Percentiles rank a stretch among this genome's conserved stretches.
Evolutionary conservation across 208 protist species (phyloP).

Genomic region (Leishmania amazonensis): DNA sequence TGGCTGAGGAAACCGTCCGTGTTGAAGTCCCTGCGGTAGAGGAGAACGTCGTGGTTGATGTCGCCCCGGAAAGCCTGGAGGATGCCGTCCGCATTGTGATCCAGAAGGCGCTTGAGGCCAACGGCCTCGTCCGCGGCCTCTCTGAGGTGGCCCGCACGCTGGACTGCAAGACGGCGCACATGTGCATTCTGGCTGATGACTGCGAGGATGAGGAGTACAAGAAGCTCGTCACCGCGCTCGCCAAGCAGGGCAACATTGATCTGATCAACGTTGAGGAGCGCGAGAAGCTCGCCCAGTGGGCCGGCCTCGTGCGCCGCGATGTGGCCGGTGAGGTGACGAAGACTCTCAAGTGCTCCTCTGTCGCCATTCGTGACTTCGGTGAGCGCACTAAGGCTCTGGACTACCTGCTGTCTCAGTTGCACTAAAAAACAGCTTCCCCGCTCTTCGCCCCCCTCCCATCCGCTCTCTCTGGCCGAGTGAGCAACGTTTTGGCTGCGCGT

Average conservation of each 20-base stretch:
- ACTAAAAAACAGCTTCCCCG: conserved; percentile 29
- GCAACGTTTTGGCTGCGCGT: background rate
- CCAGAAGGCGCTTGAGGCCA: conserved; percentile 83
- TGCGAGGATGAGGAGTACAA: conserved; percentile 94
- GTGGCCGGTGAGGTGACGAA: conserved; percentile 70
- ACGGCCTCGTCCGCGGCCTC: conserved; percentile 89
- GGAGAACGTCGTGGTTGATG: conserved; percentile 59
- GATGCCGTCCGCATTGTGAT: conserved; percentile 90
- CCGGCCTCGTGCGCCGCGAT: conserved; percentile 63
- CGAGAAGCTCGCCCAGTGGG: conserved; percentile 86
- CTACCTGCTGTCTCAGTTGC: conserved; percentile 78
- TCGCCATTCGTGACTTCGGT: conserved; percentile 90
- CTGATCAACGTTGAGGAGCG: conserved; percentile 89
- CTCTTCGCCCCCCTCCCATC: background rate
- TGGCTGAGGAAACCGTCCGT: conserved; percentile 85
- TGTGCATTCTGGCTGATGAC: conserved; percentile 91
- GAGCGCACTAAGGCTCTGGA: conserved; percentile 85
- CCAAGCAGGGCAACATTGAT: conserved; percentile 83
- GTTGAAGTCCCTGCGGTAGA: conserved; percentile 68
- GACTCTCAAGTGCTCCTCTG: conserved; percentile 89
- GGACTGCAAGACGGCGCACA: conserved; percentile 81
- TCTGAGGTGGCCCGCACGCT: conserved; percentile 86
- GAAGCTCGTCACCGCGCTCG: conserved; percentile 87
- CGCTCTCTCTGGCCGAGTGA: conserved; percentile 22
- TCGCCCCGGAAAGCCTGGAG: conserved; percentile 73